Percentiles rank a stretch among this genome's conserved stretches.
Conservation (phyloP, 768 basidiomycete species). For the Russula sp. region DNA sequence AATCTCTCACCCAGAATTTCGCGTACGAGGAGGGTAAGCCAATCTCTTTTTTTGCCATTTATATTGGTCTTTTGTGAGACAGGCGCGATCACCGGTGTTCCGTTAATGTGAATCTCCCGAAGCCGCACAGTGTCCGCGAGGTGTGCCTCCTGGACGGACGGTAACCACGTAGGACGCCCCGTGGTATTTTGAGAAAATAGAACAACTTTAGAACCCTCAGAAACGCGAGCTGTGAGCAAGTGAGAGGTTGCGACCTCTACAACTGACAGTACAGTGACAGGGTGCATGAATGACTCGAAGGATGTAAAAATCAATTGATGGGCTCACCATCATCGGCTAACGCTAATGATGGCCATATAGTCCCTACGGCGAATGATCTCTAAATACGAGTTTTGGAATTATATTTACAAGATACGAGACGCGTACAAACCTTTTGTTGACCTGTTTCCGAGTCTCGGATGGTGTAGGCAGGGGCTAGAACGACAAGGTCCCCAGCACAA, state of each 20-base stretch:
- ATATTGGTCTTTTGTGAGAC: constrained; percentile 13
- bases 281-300: not conserved
- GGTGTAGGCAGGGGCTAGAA: constrained; percentile 36
- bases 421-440: constrained; percentile 8
- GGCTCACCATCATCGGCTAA: constrained; percentile 52
- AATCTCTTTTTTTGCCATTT: constrained; percentile 46
- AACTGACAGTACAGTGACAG: constrained; percentile 34
- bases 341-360: constrained; percentile 72
- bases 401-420: constrained; percentile 13
- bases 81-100: constrained; percentile 4
- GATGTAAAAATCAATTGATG: not conserved
- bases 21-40: constrained; percentile 60
- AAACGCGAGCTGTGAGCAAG: constrained; percentile 54
- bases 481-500: constrained; percentile 64
- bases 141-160: constrained; percentile 43
- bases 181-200: constrained; percentile 38
- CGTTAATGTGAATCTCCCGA: constrained; percentile 37
- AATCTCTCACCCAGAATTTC: constrained; percentile 57
- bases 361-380: constrained; percentile 60
- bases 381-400: constrained; percentile 15
- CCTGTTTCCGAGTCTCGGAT: constrained; percentile 9
- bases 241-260: constrained; percentile 51
- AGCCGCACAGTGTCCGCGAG: constrained; percentile 51
- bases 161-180: constrained; percentile 41
- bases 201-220: constrained; percentile 42